These are phyloP conservation scores for Dunaliella sp. DNA, from an alignment of 139 green algal genomes.

Conservation along the genomic window DNA sequence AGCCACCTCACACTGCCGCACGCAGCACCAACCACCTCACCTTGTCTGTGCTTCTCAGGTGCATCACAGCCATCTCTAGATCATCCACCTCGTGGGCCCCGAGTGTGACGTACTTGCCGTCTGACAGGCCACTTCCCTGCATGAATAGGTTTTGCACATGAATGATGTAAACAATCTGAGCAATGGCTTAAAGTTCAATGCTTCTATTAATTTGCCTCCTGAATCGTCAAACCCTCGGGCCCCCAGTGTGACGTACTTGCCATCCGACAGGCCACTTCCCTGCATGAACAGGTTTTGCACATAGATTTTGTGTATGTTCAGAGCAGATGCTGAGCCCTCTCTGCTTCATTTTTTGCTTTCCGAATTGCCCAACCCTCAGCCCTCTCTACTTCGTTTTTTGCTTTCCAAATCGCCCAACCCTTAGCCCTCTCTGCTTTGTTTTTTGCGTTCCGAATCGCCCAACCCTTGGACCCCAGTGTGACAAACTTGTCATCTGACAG, in stretches of 20 bases:
- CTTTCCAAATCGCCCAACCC: constrained; percentile 88
- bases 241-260: constrained; percentile 89
- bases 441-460: no score
- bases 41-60: constrained; percentile 37
- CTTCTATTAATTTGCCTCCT: no score
- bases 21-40: not conserved
- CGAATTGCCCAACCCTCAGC: constrained; percentile 82
- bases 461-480: constrained; percentile 86
- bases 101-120: constrained; percentile 90
- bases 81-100: constrained; percentile 84
- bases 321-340: no score
- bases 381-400: no score
- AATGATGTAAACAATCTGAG: no score
- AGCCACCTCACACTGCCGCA: no score
- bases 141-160: no score
- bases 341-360: no score
- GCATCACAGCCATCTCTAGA: constrained; percentile 53
- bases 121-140: constrained; percentile 85
- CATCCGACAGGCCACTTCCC: constrained; percentile 86
- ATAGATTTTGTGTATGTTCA: no score
- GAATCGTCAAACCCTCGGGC: constrained; percentile 83
- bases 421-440: no score
- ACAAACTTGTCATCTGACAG: constrained; percentile 88
- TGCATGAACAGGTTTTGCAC: no score
- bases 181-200: no score